phyloP scores from a whole-genome alignment of 1,284 basidiomycete species.

The Austroboletus niveus region DNA sequence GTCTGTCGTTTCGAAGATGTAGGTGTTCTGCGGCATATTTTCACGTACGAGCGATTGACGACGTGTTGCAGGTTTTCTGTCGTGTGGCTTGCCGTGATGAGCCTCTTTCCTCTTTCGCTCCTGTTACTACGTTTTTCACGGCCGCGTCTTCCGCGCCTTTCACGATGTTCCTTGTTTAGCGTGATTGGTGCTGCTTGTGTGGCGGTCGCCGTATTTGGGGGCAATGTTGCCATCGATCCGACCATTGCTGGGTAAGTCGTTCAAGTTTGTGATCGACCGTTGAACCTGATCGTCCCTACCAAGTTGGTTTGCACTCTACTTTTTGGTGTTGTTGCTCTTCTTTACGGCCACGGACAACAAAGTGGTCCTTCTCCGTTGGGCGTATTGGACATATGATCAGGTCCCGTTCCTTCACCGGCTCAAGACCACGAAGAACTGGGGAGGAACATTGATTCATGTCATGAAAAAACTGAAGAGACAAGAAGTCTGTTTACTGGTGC shows the following conservation, averaged over 20 bases:
- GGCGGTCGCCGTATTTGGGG: slow-evolving; percentile 49
- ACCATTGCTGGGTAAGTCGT: slow-evolving; percentile 49
- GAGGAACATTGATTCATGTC: slow-evolving; percentile 34
- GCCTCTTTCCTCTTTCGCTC: slow-evolving; percentile 59
- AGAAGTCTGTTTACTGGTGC: slow-evolving; percentile 58
- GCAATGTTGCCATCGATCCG: slow-evolving; percentile 59
- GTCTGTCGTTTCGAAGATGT: slow-evolving; percentile 58
- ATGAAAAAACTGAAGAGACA: slow-evolving; percentile 50
- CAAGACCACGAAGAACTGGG: slow-evolving; percentile 41
- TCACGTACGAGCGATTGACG: not conserved
- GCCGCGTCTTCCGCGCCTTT: slow-evolving; percentile 49
- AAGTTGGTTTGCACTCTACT: slow-evolving; percentile 65
- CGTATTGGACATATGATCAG: slow-evolving; percentile 66
- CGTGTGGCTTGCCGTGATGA: slow-evolving; percentile 64
- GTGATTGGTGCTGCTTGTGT: slow-evolving; percentile 45
- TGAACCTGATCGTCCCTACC: not conserved
- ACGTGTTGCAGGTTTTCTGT: slow-evolving; percentile 48
- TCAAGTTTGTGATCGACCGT: not conserved
- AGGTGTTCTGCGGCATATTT: slow-evolving; percentile 6
- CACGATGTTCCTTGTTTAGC: slow-evolving; percentile 38
- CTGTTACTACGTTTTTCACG: slow-evolving; percentile 64
- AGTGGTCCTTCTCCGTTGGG: slow-evolving; percentile 47
- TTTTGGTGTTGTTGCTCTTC: slow-evolving; percentile 45
- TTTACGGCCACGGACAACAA: slow-evolving; percentile 54
- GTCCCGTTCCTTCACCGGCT: slow-evolving; percentile 43